Base-by-base conservation (phyloP, 495 filamentous ascomycete species). In the Talaromyces thailandensis region DNA sequence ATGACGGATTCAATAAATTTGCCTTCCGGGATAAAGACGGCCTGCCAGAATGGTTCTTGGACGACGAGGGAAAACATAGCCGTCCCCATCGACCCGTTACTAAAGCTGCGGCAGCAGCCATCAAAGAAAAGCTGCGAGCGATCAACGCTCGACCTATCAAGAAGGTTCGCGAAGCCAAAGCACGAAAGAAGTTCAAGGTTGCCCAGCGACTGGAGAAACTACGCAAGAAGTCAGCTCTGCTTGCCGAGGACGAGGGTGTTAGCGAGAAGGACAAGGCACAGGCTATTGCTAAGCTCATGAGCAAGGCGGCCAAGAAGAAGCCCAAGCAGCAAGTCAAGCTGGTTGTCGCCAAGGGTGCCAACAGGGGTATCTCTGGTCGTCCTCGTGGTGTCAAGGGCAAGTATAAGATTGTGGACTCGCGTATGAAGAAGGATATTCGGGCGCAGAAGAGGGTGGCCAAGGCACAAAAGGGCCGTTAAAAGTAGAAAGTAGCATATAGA, bases 91-190 rank as follows among this genome's bases (percentile, higher is more conserved):
- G 91, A 43, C 95, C 94, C 32, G 92, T 95, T 68, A 92, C 86
- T 60, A 92, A 92, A 66, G 91, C 91, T 16, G 95, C 88, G 0
- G 93, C 95, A 2, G 80, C 82, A 24, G 94, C 94, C n/a, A 96
- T 98, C 78, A 91, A 92, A 73, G 94, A 96, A 68, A 98, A 98
- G 79, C 72, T 88, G 69, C 89, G 93, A 5, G 92, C 95, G 2
- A 84, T 96, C 64, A 99, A 99, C 71, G 94, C 93, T 12, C 86
- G 94, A 37, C 94, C 94, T 0, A 98, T 98, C 84, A 99, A 99
- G 86, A 99, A 99, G 79, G 94, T 99, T 21, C 86, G 90, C 66
- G 94, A 99, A 73, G 94, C 94, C 24, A 91, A 93, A 75, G 93
- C 91, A 31, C 82, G 94, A 50, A 98, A 98, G 84, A 97, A 96